Percentiles rank a stretch among this genome's conserved stretches.
Evolutionary conservation across 2,329 filamentous ascomycete genomes (phyloP).

Genomic region (Periconia digitata): DNA sequence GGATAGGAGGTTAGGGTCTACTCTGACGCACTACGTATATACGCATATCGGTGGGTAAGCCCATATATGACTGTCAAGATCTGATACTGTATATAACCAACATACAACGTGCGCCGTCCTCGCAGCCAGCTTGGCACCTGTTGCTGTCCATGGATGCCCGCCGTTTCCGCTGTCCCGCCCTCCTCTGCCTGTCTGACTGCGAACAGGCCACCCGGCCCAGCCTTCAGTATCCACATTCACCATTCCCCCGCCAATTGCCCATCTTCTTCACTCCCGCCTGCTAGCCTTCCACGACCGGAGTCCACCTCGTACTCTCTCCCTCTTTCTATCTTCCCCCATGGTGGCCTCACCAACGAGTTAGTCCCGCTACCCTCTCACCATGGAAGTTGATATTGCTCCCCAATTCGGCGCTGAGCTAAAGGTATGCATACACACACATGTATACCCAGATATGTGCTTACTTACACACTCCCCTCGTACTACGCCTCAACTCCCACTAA

Average conservation of each 20-base stretch:
- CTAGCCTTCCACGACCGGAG: neutral
- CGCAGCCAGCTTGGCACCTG: neutral
- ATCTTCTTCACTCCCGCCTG: neutral
- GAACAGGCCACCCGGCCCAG: neutral
- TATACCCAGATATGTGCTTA: no score
- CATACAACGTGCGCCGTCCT: no score
- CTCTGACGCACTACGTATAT: no score
- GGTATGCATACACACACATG: slow-evolving; percentile 62
- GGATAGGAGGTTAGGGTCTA: no score
- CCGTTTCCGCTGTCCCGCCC: neutral
- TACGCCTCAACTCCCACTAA: slow-evolving; percentile 24
- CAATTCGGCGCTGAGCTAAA: slow-evolving; percentile 94
- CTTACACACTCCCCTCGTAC: slow-evolving; percentile 3
- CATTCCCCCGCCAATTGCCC: neutral
- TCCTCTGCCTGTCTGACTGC: no score
- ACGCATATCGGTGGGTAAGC: no score
- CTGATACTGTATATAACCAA: no score
- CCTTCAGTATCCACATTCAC: neutral
- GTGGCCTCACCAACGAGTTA: no score
- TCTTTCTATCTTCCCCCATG: slow-evolving; percentile 30
- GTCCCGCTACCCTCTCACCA: no score
- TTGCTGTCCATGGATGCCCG: no score
- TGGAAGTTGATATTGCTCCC: slow-evolving; percentile 82
- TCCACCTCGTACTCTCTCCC: neutral
- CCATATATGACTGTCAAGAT: no score